A percentile compares a stretch with the other conserved stretches of the same genome.
These are phyloP conservation scores for Solanum hybrid DNA, from an alignment of 305 asterid species.

Conservation along the genomic window DNA sequence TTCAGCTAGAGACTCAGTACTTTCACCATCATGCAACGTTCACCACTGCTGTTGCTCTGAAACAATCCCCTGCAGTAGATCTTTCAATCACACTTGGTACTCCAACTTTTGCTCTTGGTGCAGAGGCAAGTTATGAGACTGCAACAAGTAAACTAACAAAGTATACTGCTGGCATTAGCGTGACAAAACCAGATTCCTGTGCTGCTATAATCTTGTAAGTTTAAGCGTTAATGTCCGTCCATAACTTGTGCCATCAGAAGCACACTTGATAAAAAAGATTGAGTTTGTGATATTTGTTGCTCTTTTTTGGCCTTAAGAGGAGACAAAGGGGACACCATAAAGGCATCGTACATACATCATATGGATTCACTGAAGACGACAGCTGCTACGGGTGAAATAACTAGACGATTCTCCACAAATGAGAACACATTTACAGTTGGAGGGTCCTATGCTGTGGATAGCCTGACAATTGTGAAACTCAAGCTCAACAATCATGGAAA, in stretches of 20 bases:
- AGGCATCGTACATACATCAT: slow-evolving; percentile 69
- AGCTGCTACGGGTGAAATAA: slow-evolving; percentile 72
- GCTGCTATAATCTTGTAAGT: slow-evolving; percentile 84
- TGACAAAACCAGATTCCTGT: slow-evolving; percentile 65
- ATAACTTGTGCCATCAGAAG: neutral
- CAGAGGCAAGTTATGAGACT: slow-evolving; percentile 74
- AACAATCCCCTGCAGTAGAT: slow-evolving; percentile 64
- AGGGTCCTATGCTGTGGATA: slow-evolving; percentile 72
- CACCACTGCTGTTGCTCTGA: slow-evolving; percentile 62
- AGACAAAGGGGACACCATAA: slow-evolving; percentile 83
- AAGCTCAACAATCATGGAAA: slow-evolving; percentile 90
- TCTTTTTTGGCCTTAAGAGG: slow-evolving; percentile 39
- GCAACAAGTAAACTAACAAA: slow-evolving; percentile 49
- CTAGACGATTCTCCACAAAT: slow-evolving; percentile 82
- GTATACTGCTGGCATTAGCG: slow-evolving; percentile 70
- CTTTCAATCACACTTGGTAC: slow-evolving; percentile 75
- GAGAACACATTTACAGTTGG: slow-evolving; percentile 90
- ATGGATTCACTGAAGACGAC: slow-evolving; percentile 50
- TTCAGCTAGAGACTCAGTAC: slow-evolving; percentile 80
- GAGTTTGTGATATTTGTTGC: neutral
- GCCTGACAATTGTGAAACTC: slow-evolving; percentile 57
- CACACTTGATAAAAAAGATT: neutral
- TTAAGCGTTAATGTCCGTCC: neutral
- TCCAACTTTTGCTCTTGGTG: slow-evolving; percentile 78
- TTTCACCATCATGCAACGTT: slow-evolving; percentile 82